Conservation (phyloP, 2,329 filamentous ascomycete genomes). For the Metarhizium guizhouense region DNA sequence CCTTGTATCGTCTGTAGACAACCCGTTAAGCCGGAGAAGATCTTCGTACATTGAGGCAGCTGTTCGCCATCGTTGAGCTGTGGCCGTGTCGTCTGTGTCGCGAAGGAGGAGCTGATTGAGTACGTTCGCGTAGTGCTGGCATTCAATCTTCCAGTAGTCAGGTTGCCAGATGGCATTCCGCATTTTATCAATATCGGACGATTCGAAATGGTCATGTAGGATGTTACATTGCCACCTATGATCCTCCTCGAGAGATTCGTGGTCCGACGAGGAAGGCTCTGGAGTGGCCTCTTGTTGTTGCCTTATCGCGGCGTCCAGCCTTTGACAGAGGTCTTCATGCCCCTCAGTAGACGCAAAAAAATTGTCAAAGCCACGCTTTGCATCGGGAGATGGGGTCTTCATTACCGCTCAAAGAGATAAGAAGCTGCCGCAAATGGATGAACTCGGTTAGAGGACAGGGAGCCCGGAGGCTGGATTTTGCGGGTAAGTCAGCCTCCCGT, state of each 20-base stretch:
- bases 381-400: too few species aligned
- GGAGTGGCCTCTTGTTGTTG: background rate
- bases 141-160: background rate
- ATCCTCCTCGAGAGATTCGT: background rate
- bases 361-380: too few species aligned
- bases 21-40: background rate
- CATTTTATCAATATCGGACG: background rate
- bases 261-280: background rate
- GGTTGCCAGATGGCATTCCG: background rate
- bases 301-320: background rate
- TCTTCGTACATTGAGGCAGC: background rate
- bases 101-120: background rate
- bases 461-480: too few species aligned
- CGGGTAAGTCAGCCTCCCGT: too few species aligned
- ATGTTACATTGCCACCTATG: background rate
- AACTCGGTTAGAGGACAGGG: too few species aligned
- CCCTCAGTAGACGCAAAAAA: slow-evolving; percentile 1
- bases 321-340: slow-evolving; percentile 39
- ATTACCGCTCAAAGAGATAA: too few species aligned
- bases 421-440: too few species aligned
- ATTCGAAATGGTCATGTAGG: background rate
- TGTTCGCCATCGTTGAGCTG: background rate
- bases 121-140: background rate
- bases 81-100: background rate
- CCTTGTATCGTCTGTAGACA: background rate